Evolutionary conservation across 106 monocot species (phyloP), one percentile per base, ranked within the genome.

Genomic region (Platanthera zijinensis): DNA sequence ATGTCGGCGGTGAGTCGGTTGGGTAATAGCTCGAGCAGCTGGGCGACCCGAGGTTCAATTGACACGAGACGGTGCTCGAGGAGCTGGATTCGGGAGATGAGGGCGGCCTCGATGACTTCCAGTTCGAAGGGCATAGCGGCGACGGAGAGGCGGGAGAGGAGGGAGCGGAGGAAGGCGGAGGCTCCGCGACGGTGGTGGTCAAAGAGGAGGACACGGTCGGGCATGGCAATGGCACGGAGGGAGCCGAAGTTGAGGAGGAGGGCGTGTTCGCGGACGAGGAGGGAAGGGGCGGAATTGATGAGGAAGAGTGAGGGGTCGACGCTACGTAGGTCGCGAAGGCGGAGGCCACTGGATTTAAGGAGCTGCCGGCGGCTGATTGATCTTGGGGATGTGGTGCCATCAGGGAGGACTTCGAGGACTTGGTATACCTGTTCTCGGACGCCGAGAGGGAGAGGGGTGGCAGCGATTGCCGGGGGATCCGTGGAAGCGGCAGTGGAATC

Each of bases 91-190:
- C 93, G 87, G 66, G 93, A 97, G 80, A 97, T 73, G 74, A 97
- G 87, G 72, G 96, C 96, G 64, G 93, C 93, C 83, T 97, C 96
- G 52, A 97, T 90, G 81, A 97, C 97, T 91, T 97, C 97, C 64
- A 97, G 86, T 78, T 97, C 94, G 82, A 97, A 97, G 74, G 94
- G 93, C 94, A 97, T 94, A 51, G 75, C 59, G 79, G 86, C 86
- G 25, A 90, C 84, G 76, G 90, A 88, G 84, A 97, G 78, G 72
- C 97, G 87, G 59, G 97, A 91, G 71, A 94, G 77, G 48, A 97
- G 84, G 70, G 66, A 78, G 47, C 86, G 86, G 72, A 97, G 78
- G 83, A 97, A 97, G 67, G 93, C 94, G 77, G 85, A 89, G 17
- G 86, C 90, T 63, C 94, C 91, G 52, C 70, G 82, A 87, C 94